phyloP scores from a whole-genome alignment of 2,329 filamentous ascomycete genomes.

The Apiospora aurea region DNA sequence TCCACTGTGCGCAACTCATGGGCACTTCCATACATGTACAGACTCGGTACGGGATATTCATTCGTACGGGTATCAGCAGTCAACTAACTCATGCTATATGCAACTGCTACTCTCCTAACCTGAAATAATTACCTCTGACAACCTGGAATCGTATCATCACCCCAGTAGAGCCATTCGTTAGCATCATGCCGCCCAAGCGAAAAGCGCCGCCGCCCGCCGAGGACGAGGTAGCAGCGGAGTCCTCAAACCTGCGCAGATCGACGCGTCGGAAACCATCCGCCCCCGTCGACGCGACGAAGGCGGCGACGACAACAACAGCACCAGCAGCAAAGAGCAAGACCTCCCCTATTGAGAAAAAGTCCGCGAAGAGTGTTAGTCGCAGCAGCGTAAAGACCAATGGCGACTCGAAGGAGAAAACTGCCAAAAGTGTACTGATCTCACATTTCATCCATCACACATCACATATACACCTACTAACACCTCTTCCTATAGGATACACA shows the following conservation, averaged over 20 bases:
- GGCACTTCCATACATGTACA: background rate
- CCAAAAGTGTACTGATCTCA: background rate
- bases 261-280: constrained; percentile 33
- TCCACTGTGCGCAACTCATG: background rate
- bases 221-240: background rate
- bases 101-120: background rate
- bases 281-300: constrained; percentile 24
- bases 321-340: background rate
- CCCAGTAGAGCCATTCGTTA: background rate
- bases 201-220: constrained; percentile 32
- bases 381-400: background rate
- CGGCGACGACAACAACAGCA: constrained; percentile 22
- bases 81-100: background rate
- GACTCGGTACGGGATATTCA: background rate
- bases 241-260: constrained; percentile 32
- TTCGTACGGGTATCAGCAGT: background rate
- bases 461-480: background rate
- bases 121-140: background rate
- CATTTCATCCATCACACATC: background rate
- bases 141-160: no score
- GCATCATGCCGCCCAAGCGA: constrained; percentile 33
- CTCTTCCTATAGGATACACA: background rate
- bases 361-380: background rate
- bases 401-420: background rate
- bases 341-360: background rate